These are phyloP conservation scores for Kluyveromyces starmeri DNA, from an alignment of 805 yeast species.

Conservation along the genomic window DNA sequence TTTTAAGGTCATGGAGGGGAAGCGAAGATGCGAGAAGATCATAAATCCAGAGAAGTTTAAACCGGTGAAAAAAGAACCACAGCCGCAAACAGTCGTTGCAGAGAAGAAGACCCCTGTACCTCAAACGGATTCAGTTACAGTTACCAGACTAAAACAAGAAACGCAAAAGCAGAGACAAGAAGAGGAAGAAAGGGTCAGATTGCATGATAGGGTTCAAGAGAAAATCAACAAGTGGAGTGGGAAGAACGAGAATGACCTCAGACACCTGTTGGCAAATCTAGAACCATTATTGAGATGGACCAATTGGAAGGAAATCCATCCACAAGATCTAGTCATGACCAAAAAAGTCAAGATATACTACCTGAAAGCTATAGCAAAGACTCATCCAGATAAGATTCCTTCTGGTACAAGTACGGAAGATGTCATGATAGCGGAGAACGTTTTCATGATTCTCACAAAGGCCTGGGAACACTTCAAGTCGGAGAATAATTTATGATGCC, in stretches of 20 bases:
- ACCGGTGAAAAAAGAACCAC: constrained; percentile 19
- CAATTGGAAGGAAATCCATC: constrained; percentile 56
- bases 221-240: constrained; percentile 53
- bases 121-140: constrained; percentile 32
- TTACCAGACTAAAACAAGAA: constrained; percentile 42
- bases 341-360: constrained; percentile 81
- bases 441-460: constrained; percentile 71
- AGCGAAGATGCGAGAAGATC: constrained; percentile 62
- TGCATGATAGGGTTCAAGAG: constrained; percentile 55
- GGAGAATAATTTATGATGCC: constrained; percentile 41
- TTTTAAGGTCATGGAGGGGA: constrained; percentile 66
- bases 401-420: constrained; percentile 49
- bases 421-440: constrained; percentile 78
- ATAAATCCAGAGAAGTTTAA: constrained; percentile 41
- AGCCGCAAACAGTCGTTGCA: not conserved
- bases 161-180: constrained; percentile 36
- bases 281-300: constrained; percentile 59
- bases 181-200: constrained; percentile 49
- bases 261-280: constrained; percentile 66
- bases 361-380: constrained; percentile 83
- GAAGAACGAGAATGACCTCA: constrained; percentile 72
- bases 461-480: constrained; percentile 83
- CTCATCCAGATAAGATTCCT: constrained; percentile 80
- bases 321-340: constrained; percentile 75
- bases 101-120: not conserved